These are phyloP conservation scores for Thelephora terrestris DNA, from an alignment of 1,284 basidiomycete genomes.

Conservation along the genomic window DNA sequence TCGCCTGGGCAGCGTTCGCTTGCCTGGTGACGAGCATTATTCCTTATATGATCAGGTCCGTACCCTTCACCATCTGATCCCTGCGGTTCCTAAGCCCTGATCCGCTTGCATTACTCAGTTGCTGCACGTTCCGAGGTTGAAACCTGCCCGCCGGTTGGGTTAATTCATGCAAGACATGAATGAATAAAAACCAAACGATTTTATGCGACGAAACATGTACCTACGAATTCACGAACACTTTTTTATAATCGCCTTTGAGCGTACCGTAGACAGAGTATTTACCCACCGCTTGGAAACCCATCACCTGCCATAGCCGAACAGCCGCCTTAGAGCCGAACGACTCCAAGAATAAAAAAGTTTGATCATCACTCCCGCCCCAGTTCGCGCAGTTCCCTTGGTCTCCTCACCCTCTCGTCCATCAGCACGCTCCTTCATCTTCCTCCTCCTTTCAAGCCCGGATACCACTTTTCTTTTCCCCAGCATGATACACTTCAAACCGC, in stretches of 20 bases:
- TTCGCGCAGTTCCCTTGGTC: not conserved
- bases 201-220: not conserved
- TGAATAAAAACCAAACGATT: not conserved
- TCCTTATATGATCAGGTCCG: constrained; percentile 61
- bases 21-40: constrained; percentile 50
- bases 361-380: constrained; percentile 2
- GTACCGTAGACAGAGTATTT: not conserved
- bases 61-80: not conserved
- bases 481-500: constrained; percentile 17
- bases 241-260: constrained; percentile 5
- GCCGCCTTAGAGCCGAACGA: not conserved
- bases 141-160: not conserved
- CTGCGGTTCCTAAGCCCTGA: not conserved
- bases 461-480: constrained; percentile 9
- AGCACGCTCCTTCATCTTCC: constrained; percentile 1
- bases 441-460: constrained; percentile 4
- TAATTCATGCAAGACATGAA: constrained; percentile 12
- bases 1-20: constrained; percentile 64
- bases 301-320: not conserved
- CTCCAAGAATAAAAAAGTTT: constrained; percentile 1
- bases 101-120: constrained; percentile 26
- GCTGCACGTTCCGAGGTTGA: constrained; percentile 62
- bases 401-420: constrained; percentile 3
- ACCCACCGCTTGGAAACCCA: not conserved
- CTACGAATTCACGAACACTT: not conserved